These are phyloP conservation scores for Ambrosia trifida DNA, from an alignment of 129 eudicot species.

Conservation along the genomic window DNA sequence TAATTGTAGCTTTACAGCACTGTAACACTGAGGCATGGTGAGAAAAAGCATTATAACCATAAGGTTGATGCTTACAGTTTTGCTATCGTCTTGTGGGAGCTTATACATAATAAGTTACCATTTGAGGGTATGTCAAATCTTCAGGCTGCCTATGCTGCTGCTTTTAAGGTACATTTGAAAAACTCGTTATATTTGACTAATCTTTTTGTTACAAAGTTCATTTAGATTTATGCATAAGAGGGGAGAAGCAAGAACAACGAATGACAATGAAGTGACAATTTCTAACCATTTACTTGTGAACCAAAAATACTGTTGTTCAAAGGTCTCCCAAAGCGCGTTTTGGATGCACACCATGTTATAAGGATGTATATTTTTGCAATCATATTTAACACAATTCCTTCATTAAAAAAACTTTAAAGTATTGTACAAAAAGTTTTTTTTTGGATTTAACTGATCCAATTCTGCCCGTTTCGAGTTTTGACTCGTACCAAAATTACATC, in stretches of 20 bases:
- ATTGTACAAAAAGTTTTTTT: not conserved
- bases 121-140: constrained; percentile 74
- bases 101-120: constrained; percentile 81
- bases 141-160: constrained; percentile 89
- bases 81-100: constrained; percentile 93
- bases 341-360: not conserved
- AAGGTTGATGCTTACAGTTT: constrained; percentile 92
- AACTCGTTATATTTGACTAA: not conserved
- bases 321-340: not conserved
- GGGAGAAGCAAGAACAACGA: not conserved
- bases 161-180: constrained; percentile 59
- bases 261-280: not conserved
- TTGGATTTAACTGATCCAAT: not conserved
- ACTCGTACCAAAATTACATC: not conserved
- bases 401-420: not conserved
- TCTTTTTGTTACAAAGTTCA: not conserved
- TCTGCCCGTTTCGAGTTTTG: not conserved
- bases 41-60: constrained; percentile 81
- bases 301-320: not conserved
- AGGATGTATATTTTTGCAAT: not conserved
- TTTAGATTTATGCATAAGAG: not conserved
- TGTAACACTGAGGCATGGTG: constrained; percentile 80
- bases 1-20: constrained; percentile 85
- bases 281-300: not conserved
- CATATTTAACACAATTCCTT: not conserved